These are phyloP conservation scores for Naganishia sp. DNA, from an alignment of 1,284 basidiomycete species.

Conservation along the genomic window DNA sequence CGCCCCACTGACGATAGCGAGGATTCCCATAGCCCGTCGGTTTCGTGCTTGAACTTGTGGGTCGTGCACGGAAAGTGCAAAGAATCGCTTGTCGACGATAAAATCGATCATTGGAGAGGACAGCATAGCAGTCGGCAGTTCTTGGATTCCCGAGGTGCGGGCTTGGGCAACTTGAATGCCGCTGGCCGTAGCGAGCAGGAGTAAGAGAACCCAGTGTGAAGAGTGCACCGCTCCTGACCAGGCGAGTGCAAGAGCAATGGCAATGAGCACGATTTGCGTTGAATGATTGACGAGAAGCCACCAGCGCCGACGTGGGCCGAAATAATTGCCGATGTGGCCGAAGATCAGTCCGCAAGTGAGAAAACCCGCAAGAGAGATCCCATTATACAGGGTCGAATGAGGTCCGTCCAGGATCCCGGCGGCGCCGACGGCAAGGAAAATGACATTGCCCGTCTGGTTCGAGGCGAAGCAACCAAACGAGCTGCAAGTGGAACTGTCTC, in stretches of 20 bases:
- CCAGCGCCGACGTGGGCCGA: slow-evolving; percentile 36
- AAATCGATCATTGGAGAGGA: slow-evolving; percentile 51
- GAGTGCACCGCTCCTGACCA: slow-evolving; percentile 36
- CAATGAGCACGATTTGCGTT: slow-evolving; percentile 11
- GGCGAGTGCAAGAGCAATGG: slow-evolving; percentile 28
- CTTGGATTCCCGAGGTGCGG: slow-evolving; percentile 15
- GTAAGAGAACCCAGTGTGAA: slow-evolving; percentile 46
- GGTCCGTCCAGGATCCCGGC: slow-evolving; percentile 37
- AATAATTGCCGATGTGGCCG: slow-evolving; percentile 47
- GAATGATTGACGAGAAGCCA: slow-evolving; percentile 27
- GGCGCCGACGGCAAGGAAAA: slow-evolving; percentile 49
- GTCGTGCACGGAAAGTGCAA: slow-evolving; percentile 32
- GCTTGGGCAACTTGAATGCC: slow-evolving; percentile 50
- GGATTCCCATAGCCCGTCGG: slow-evolving; percentile 43
- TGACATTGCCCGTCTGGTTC: slow-evolving; percentile 51
- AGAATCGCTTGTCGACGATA: slow-evolving; percentile 47
- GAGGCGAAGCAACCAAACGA: slow-evolving; percentile 52
- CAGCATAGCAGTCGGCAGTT: slow-evolving; percentile 35
- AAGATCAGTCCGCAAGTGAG: slow-evolving; percentile 38
- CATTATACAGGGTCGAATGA: slow-evolving; percentile 37
- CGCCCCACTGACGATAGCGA: neutral
- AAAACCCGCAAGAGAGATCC: slow-evolving; percentile 46
- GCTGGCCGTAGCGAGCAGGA: slow-evolving; percentile 48
- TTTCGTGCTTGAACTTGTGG: slow-evolving; percentile 40
- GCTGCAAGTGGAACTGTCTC: slow-evolving; percentile 52